Evolutionary conservation across 495 filamentous ascomycete species (phyloP), one percentile per base, ranked within the genome.

Genomic region (Lepraria neglecta): DNA sequence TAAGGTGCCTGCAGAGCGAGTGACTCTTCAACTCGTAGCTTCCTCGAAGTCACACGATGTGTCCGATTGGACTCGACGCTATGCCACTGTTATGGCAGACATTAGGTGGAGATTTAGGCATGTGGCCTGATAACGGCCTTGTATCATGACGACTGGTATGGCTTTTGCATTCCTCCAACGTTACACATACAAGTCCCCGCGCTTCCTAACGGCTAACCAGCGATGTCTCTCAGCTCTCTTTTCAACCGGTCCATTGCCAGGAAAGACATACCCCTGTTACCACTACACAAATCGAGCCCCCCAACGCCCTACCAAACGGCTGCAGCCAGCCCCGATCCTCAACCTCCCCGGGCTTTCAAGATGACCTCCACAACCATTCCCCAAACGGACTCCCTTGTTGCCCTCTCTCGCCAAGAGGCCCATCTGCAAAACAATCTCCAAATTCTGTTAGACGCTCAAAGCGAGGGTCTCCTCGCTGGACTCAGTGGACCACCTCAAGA

Each of bases 401-500:
- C 74, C 48, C 67, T 80, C 56, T 74, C 78, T 30, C 75, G 78
- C 17, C 75, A 80, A 58, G 65, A 74, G 50, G 75, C 71, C 61
- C 71, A 77, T 56, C 83, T 96, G 19, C 85, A 96, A 62, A 77
- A 77, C 42, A 84, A 91, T 51, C 78, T 97, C 5, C 92, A 97
- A 71, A 69, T 75, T 30, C 74, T 96, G 5, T 81, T 97, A 31
- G 91, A 97, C 74, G 87, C 88, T 0, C 92, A 97, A 73, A 86
- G 87, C 50, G 81, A 86, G 43, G 89, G 89, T 30, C 77, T 96
- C 43, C 70, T 85, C 3, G 74, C 79, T 58, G 83, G 83, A 11
- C 73, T 83, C 1, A 67, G 68, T 33, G 68, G 61, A 15, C 67
- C 72, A 27, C 14, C 56, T 14, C 56, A 75, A 40, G 72, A 75